These are phyloP conservation scores for Phytophthora ohioensis DNA, from an alignment of 352 stramenopile species.

Conservation along the genomic window DNA sequence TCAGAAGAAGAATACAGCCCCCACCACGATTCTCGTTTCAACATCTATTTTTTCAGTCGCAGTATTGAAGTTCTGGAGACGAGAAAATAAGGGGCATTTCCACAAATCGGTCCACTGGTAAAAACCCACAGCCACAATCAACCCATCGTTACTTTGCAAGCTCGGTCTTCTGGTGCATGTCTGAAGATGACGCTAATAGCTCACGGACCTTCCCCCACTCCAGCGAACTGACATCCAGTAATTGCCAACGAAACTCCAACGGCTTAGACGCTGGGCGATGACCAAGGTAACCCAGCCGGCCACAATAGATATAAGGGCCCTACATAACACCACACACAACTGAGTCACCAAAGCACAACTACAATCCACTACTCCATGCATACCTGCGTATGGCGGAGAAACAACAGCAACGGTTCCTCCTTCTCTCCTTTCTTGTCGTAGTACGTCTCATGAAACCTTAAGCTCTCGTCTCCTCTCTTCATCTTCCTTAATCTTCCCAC, in stretches of 20 bases:
- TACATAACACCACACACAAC: constrained; percentile 8
- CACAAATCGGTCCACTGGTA: too few relatives aligned
- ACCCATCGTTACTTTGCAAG: background rate
- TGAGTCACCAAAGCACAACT: background rate
- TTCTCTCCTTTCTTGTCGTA: constrained; percentile 17
- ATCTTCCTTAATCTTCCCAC: constrained; percentile 43
- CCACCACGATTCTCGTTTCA: too few relatives aligned
- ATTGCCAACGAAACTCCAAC: constrained; percentile 75
- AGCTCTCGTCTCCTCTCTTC: constrained; percentile 37
- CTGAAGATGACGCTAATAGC: background rate
- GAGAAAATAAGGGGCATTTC: too few relatives aligned
- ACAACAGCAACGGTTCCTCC: constrained; percentile 53
- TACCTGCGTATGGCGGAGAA: constrained; percentile 59
- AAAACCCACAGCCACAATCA: too few relatives aligned
- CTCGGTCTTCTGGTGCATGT: background rate
- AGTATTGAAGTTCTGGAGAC: too few relatives aligned
- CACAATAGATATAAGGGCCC: constrained; percentile 76
- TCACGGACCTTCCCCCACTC: constrained; percentile 33
- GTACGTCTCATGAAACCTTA: constrained; percentile 45
- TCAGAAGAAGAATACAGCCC: too few relatives aligned
- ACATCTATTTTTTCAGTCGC: too few relatives aligned
- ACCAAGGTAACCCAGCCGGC: constrained; percentile 63
- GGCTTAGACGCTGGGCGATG: constrained; percentile 35
- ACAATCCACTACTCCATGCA: background rate
- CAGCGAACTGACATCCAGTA: constrained; percentile 51